phyloP scores from a whole-genome alignment of 768 basidiomycete species.

The Psilocybe tampanensis region DNA sequence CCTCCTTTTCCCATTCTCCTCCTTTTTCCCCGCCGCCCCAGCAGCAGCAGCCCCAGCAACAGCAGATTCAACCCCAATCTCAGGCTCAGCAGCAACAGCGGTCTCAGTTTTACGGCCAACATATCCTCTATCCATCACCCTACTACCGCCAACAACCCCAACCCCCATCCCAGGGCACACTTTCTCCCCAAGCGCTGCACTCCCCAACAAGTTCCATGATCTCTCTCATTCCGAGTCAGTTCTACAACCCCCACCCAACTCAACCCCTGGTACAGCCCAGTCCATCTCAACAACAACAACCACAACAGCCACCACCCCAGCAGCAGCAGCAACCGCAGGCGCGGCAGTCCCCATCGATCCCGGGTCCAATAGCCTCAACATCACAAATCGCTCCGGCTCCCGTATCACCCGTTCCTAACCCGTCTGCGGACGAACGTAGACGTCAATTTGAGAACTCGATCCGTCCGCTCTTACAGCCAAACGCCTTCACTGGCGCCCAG shows the following conservation, averaged over 20 bases:
- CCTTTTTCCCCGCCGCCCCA: conserved; percentile 37
- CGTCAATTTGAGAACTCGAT: conserved; percentile 54
- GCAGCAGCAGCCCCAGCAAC: conserved; percentile 28
- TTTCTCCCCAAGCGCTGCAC: conserved; percentile 72
- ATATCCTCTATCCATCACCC: conserved; percentile 18
- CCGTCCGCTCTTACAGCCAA: conserved; percentile 57
- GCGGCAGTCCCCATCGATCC: conserved; percentile 20
- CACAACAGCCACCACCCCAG: neutral
- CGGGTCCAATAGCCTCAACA: conserved; percentile 14
- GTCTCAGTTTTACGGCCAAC: conserved; percentile 14
- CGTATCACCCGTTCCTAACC: conserved; percentile 19
- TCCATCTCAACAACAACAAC: conserved; percentile 16
- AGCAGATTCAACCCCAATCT: conserved; percentile 25
- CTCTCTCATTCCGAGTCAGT: conserved; percentile 33
- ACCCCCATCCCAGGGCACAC: conserved; percentile 55
- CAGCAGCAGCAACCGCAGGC: conserved; percentile 14
- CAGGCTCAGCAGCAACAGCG: conserved; percentile 26
- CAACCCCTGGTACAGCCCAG: conserved; percentile 14
- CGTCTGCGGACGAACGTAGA: conserved; percentile 50
- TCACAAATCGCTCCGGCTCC: conserved; percentile 3
- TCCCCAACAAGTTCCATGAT: conserved; percentile 53
- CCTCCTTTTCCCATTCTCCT: conserved; percentile 47
- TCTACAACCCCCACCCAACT: conserved; percentile 30
- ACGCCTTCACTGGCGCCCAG: conserved; percentile 67
- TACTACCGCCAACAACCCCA: conserved; percentile 37